Conservation (phyloP, 345 rosid genomes). For the Aegle marmelos region DNA sequence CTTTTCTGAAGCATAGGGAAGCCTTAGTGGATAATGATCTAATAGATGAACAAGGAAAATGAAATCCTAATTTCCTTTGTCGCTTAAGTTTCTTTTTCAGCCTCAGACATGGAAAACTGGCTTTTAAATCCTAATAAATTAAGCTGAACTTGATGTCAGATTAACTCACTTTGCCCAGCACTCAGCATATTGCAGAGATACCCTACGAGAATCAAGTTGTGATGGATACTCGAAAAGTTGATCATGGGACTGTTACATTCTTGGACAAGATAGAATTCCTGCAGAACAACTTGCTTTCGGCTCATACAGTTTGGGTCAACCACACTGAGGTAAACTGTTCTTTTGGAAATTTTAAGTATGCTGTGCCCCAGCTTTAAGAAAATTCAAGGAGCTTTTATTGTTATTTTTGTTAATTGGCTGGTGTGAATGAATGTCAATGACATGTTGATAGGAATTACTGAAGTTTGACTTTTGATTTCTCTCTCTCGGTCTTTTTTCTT, state of each 20-base stretch:
- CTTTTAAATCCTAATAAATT: background rate
- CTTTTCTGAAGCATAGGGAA: background rate
- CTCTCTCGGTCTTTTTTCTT: background rate
- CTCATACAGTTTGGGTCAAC: slow-evolving; percentile 61
- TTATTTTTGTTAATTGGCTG: background rate
- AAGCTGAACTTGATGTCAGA: background rate
- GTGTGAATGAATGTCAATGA: background rate
- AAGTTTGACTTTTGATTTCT: background rate
- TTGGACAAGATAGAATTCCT: slow-evolving; percentile 55
- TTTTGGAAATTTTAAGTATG: background rate
- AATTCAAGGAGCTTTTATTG: background rate
- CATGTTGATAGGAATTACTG: background rate
- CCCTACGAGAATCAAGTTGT: slow-evolving; percentile 48
- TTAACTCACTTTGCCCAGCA: slow-evolving; percentile 11
- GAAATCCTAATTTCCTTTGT: background rate
- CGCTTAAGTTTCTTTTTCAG: background rate
- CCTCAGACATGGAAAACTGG: background rate
- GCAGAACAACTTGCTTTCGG: slow-evolving; percentile 51
- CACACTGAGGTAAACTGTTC: slow-evolving; percentile 44
- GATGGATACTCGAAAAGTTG: slow-evolving; percentile 41
- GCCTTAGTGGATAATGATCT: background rate
- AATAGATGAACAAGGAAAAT: background rate
- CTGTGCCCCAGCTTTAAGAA: slow-evolving; percentile 1
- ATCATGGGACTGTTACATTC: slow-evolving; percentile 61
- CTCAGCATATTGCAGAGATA: slow-evolving; percentile 56